phyloP scores from a whole-genome alignment of 768 basidiomycete genomes.

The Pulveroboletus ravenelii region DNA sequence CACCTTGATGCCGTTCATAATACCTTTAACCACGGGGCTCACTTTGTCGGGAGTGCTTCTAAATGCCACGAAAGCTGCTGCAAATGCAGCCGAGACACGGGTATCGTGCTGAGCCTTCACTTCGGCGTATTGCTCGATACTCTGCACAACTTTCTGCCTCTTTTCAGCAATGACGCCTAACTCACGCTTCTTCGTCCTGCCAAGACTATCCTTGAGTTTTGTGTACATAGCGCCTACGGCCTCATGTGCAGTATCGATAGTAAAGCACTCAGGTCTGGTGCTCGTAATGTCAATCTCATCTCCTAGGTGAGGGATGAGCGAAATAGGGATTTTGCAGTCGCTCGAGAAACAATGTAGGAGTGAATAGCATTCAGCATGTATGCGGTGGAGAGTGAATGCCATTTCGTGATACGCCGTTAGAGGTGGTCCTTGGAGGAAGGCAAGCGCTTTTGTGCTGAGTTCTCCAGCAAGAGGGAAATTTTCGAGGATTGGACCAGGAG shows the following conservation, averaged over 20 bases:
- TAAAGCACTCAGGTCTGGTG: constrained; percentile 62
- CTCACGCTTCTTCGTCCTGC: constrained; percentile 75
- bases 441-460: constrained; percentile 62
- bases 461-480: constrained; percentile 57
- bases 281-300: constrained; percentile 73
- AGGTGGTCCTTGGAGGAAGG: constrained; percentile 68
- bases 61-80: constrained; percentile 87
- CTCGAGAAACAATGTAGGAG: constrained; percentile 77
- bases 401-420: constrained; percentile 90
- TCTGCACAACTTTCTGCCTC: constrained; percentile 58
- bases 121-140: constrained; percentile 75
- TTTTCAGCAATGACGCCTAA: constrained; percentile 72
- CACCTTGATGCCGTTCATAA: constrained; percentile 98
- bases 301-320: constrained; percentile 75
- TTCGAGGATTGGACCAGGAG: constrained; percentile 45
- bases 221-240: constrained; percentile 69
- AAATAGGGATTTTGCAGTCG: constrained; percentile 83
- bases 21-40: constrained; percentile 91
- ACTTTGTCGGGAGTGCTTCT: constrained; percentile 86
- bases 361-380: constrained; percentile 72
- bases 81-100: constrained; percentile 84
- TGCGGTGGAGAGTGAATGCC: constrained; percentile 72
- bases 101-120: constrained; percentile 83
- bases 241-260: constrained; percentile 69
- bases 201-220: constrained; percentile 68